Evolutionary conservation across 2,329 filamentous ascomycete species (phyloP), one percentile per base, ranked within the genome.

Genomic region (Colletotrichum brevisporum): DNA sequence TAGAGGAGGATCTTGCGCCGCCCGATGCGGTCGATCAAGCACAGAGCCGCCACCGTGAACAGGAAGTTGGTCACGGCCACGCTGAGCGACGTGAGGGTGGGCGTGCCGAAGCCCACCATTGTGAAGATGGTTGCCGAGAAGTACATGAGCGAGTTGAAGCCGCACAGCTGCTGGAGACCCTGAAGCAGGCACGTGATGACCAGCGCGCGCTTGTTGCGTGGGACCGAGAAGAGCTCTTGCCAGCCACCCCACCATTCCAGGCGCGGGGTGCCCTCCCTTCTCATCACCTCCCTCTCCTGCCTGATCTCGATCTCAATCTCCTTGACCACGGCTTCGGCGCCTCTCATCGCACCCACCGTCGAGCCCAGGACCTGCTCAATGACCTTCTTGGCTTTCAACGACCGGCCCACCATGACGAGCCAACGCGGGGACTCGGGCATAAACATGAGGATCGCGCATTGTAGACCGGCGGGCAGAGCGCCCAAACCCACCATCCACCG

Each of bases 101-200:
- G 94, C 63, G 90, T 92, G 50, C 87, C 85, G 77, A 97, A 97
- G 1, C 92, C 92, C 1, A 97, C 86, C 39, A 94, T 85, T 3
- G 88, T 87, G 76, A 95, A 95, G 36, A 95, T 94, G 8, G 92
- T 94, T 4, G 92, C 92, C 0, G 92, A 94, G 77, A 94, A 97
- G 80, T 97, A 97, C 94, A 97, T 97, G 36, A 97, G 84, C 12
- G 92, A 94, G 81, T 97, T 97, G 52, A 96, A 96, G 1, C 93
- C 94, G 75, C 93, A 96, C 1, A 97, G 86, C 78, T 98, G 95
- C 80, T 98, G 95, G 6, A 97, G 83, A 0, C 90, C 94, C 76
- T 98, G 95, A 2, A 98, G 85, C 72, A 96, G 87, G 80, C 94
- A 97, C 1, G 95, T 94, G 76, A 98, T 96, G 0, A 88, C 88